Base-by-base conservation (phyloP, 768 basidiomycete genomes). In the Sutorius australiensis region DNA sequence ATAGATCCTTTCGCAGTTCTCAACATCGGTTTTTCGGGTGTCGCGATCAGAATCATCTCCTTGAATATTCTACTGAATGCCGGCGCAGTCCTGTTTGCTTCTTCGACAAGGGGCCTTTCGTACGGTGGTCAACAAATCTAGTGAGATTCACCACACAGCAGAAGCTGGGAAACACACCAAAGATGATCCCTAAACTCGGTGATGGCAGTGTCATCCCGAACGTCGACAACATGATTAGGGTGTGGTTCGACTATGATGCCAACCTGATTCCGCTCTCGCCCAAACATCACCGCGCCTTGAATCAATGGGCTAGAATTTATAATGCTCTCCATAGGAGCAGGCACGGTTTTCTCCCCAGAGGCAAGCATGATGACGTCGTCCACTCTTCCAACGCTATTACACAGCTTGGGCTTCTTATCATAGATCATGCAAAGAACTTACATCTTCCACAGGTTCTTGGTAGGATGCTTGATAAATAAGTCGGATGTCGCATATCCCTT, bases 1-100 rank as follows among this genome's bases (percentile, higher is more conserved):
- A 61, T 52, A 5, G 59, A 63, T 21, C 63, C 67, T 36, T 68
- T 68, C 0, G 63, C 69, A 3, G 76, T 67, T 36, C 73, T 67
- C 14, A 67, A 61, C 6, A 80, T 57, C 0, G 78, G 79, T 53
- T 75, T 75, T 0, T 59, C 65, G 28, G 72, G 57, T 0, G 62
- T 57, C 1, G 76, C 63, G 16, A 79, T 56, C 12, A 79, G 32
- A 39, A 80, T 78, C 78, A 80, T 77, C 57, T 80, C 74, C 59
- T 76, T 76, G 68, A 74, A 77, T 21, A 77, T 67, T 16, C 71
- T 64, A 50, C 73, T 74, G 51, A 72, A 74, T 1, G 70, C 62
- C 0, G 76, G 76, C 0, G 72, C 66, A 8, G 53, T 57, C 13
- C 54, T 56, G 52, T 77, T 77, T 3, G 73, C 76, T 36, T 73